Evolutionary conservation across 2,329 filamentous ascomycete species (phyloP).

Genomic region (Fusarium sp.): DNA sequence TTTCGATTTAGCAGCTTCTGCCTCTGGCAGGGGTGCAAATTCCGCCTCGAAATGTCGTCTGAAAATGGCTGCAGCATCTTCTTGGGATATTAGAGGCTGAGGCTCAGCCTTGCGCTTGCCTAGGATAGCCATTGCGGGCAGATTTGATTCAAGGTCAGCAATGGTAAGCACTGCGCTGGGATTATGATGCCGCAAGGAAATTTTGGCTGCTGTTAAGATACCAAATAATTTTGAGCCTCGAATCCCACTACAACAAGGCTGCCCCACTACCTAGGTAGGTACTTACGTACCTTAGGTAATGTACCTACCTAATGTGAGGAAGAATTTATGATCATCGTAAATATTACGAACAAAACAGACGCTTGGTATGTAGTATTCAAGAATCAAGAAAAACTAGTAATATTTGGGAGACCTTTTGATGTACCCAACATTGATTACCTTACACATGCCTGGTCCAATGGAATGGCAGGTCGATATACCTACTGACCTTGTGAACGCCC

Average conservation of each 20-base stretch:
- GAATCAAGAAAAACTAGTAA: no score
- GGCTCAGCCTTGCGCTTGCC: constrained; percentile 59
- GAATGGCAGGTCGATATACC: not conserved
- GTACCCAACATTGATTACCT: not conserved
- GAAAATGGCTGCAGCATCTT: constrained; percentile 78
- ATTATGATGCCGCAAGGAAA: constrained; percentile 14
- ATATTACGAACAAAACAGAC: not conserved
- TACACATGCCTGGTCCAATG: not conserved
- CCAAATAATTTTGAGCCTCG: constrained; percentile 35
- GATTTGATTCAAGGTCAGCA: not conserved
- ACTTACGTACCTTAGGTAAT: not conserved
- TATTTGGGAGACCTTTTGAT: not conserved
- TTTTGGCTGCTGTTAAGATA: constrained; percentile 8
- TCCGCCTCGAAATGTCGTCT: constrained; percentile 86
- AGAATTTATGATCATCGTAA: not conserved
- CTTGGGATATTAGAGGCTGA: constrained; percentile 47
- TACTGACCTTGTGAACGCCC: not conserved
- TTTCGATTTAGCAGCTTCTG: constrained; percentile 38
- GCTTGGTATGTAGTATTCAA: not conserved
- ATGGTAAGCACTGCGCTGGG: not conserved
- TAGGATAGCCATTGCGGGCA: constrained; percentile 52
- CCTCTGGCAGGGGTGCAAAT: constrained; percentile 75
- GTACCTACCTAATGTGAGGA: no score
- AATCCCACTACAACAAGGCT: constrained; percentile 34
- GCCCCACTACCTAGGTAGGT: constrained; percentile 8